Evolutionary conservation across 2,329 filamentous ascomycete genomes (phyloP).

Genomic region (Diaporthe humulicola): DNA sequence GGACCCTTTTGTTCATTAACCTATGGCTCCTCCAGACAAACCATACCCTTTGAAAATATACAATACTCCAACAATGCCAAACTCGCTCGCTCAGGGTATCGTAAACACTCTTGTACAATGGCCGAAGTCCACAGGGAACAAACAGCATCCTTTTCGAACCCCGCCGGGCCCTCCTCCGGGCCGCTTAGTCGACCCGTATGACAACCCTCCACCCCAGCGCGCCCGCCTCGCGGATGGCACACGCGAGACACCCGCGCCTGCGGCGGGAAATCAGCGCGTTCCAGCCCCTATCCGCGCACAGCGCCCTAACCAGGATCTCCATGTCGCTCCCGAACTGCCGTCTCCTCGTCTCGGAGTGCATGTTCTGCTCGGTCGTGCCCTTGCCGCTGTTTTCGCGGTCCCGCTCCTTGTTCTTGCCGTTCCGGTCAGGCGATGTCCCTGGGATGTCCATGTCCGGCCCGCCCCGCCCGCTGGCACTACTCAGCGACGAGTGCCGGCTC

Average conservation of each 20-base stretch:
- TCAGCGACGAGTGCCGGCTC: conserved; percentile 39
- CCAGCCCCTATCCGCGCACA: conserved; percentile 81
- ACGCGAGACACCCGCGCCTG: conserved; percentile 78
- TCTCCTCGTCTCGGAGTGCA: conserved; percentile 68
- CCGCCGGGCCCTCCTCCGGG: neutral
- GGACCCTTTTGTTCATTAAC: neutral
- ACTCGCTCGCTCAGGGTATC: conserved; percentile 37
- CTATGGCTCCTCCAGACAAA: neutral
- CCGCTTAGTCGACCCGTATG: conserved; percentile 66
- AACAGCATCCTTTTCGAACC: neutral
- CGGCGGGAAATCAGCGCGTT: conserved; percentile 79
- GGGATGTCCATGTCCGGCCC: conserved; percentile 20
- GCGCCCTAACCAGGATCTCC: conserved; percentile 78
- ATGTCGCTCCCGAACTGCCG: conserved; percentile 74
- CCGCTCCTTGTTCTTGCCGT: conserved; percentile 53
- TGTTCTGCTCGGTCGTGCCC: conserved; percentile 58
- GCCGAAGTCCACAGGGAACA: neutral
- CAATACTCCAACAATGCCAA: conserved; percentile 16
- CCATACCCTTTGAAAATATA: neutral
- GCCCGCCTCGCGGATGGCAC: conserved; percentile 80
- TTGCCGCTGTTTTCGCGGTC: conserved; percentile 39
- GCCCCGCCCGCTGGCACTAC: conserved; percentile 26
- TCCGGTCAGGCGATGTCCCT: conserved; percentile 34
- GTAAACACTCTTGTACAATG: conserved; percentile 28
- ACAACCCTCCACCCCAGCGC: conserved; percentile 78